Conservation (phyloP, 176 grass and related monocot genomes). For the Oryza meyeriana region DNA sequence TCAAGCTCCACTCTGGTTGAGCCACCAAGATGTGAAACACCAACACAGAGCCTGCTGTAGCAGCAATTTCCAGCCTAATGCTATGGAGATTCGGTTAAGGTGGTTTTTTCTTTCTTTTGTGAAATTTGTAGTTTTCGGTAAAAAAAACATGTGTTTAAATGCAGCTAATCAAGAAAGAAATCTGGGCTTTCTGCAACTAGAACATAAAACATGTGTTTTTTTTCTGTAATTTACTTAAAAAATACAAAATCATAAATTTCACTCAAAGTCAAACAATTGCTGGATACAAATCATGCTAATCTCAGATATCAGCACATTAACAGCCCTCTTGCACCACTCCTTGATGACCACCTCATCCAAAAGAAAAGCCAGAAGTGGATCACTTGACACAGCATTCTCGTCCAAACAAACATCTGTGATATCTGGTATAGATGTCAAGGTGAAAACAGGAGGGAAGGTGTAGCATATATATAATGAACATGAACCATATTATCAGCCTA, state of each 20-base stretch:
- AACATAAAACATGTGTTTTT: not conserved
- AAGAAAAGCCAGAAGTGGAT: slow-evolving; percentile 94
- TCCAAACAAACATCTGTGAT: slow-evolving; percentile 95
- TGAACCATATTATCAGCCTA: slow-evolving; percentile 9
- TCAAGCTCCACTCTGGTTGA: not conserved
- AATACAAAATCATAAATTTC: not conserved
- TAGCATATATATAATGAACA: not conserved
- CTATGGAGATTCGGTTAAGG: not conserved
- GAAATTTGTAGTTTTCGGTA: not conserved
- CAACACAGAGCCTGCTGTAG: not conserved
- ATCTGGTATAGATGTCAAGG: slow-evolving; percentile 82
- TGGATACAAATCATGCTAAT: slow-evolving; percentile 81
- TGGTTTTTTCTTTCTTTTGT: not conserved
- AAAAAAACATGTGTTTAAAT: not conserved
- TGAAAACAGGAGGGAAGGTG: slow-evolving; percentile 16
- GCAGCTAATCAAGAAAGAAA: not conserved
- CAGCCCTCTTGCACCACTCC: slow-evolving; percentile 88
- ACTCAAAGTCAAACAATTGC: slow-evolving; percentile 22
- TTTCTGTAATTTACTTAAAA: not conserved
- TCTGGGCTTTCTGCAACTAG: not conserved
- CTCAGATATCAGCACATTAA: slow-evolving; percentile 52
- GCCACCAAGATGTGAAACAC: not conserved
- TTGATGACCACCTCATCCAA: slow-evolving; percentile 98
- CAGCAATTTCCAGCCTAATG: not conserved
- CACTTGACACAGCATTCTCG: slow-evolving; percentile 95